These are phyloP conservation scores for Fusarium citri DNA, from an alignment of 2,329 filamentous ascomycete species.

Conservation along the genomic window DNA sequence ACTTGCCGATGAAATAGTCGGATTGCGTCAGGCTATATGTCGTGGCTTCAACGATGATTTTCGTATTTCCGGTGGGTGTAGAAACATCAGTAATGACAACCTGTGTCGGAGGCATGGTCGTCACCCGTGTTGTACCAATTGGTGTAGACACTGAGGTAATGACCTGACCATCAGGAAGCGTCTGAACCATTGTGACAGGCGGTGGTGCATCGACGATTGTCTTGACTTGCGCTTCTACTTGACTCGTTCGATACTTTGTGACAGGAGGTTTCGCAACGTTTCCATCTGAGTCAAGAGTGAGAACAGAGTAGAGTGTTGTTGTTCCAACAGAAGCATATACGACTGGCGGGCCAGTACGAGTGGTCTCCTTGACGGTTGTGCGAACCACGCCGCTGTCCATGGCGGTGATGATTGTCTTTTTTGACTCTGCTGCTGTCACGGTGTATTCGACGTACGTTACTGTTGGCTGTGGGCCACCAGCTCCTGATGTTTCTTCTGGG, in stretches of 20 bases:
- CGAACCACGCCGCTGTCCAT: constrained; percentile 9
- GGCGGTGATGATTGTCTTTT: constrained; percentile 12
- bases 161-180: constrained; percentile 26
- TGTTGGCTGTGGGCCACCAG: background rate
- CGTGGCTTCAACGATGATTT: constrained; percentile 28
- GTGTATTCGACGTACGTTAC: background rate
- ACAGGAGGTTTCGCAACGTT: constrained; percentile 13
- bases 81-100: constrained; percentile 34
- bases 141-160: constrained; percentile 26
- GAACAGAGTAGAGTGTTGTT: constrained; percentile 34
- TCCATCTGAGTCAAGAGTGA: constrained; percentile 21
- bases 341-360: constrained; percentile 17
- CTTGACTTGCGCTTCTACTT: constrained; percentile 28
- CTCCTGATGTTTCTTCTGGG: background rate
- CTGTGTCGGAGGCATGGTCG: constrained; percentile 27
- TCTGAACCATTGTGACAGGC: constrained; percentile 21
- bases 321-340: constrained; percentile 32
- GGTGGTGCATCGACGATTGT: constrained; percentile 28
- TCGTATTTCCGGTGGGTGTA: constrained; percentile 10
- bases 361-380: constrained; percentile 15
- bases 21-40: constrained; percentile 31
- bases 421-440: background rate
- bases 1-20: constrained; percentile 55
- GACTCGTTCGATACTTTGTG: constrained; percentile 24
- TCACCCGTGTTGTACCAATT: constrained; percentile 19